phyloP scores from a whole-genome alignment of 768 basidiomycete genomes.

The Tulasnella sp. region DNA sequence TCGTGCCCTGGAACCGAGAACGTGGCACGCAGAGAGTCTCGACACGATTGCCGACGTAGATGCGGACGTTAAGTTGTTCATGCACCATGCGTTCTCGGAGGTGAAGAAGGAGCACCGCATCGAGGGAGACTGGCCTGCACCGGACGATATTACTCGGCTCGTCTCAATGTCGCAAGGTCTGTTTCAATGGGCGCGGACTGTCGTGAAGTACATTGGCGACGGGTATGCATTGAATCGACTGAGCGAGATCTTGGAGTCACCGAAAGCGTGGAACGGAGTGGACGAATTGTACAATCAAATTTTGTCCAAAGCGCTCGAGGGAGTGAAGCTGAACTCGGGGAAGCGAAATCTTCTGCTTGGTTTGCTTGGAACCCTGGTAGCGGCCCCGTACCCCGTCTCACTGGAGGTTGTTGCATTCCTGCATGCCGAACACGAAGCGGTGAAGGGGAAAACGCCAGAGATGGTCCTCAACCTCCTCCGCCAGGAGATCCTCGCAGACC shows the following conservation, averaged over 20 bases:
- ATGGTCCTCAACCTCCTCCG: background rate
- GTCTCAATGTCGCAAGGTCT: background rate
- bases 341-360: background rate
- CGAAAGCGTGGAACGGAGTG: background rate
- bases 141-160: background rate
- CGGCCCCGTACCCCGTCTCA: background rate
- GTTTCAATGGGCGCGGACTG: background rate
- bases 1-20: background rate
- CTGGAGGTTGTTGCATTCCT: background rate
- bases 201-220: background rate
- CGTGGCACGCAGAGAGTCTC: background rate
- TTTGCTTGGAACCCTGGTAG: background rate
- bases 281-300: background rate
- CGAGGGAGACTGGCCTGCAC: background rate
- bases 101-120: background rate
- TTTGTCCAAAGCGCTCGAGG: background rate
- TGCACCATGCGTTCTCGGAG: background rate
- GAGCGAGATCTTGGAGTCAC: background rate
- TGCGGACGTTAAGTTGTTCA: background rate
- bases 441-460: background rate
- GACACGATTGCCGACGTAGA: background rate
- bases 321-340: background rate
- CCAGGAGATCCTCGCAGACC: background rate
- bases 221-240: background rate
- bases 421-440: background rate